Percentiles rank a stretch among this genome's conserved stretches.
Evolutionary conservation across 2,329 filamentous ascomycete genomes (phyloP).

Genomic region (Paecilomyces fulvus): DNA sequence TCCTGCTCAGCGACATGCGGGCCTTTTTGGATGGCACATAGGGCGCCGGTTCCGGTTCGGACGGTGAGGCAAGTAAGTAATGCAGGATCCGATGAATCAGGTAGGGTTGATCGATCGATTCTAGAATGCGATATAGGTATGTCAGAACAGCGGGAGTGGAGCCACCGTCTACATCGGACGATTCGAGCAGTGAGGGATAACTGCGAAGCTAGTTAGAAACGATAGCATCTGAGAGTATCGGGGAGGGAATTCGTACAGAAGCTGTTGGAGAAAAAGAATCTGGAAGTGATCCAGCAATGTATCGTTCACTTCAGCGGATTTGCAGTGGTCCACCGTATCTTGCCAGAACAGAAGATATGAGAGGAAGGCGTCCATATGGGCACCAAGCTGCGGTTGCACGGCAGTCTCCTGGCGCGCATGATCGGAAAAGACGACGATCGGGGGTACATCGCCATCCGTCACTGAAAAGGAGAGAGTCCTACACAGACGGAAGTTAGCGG

Average conservation of each 20-base stretch:
- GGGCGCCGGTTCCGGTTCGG: constrained; percentile 28
- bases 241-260: constrained; percentile 55
- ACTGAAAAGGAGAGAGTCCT: constrained; percentile 77
- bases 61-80: constrained; percentile 75
- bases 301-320: constrained; percentile 81
- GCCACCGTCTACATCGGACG: constrained; percentile 91
- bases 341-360: constrained; percentile 97
- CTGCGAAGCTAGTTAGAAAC: constrained; percentile 36
- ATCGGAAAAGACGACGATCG: constrained; percentile 82
- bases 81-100: constrained; percentile 90
- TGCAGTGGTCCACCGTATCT: constrained; percentile 92
- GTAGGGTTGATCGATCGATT: constrained; percentile 85
- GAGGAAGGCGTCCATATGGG: constrained; percentile 86
- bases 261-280: constrained; percentile 87
- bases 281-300: constrained; percentile 95
- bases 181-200: constrained; percentile 92
- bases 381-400: constrained; percentile 71
- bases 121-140: constrained; percentile 82
- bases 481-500: constrained; percentile 1
- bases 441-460: constrained; percentile 61
- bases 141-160: constrained; percentile 94
- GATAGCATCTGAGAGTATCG: not conserved
- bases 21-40: constrained; percentile 52
- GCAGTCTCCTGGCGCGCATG: constrained; percentile 66
- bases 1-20: constrained; percentile 52